phyloP scores from a whole-genome alignment of 768 basidiomycete genomes.

The Termitomyces sp. region DNA sequence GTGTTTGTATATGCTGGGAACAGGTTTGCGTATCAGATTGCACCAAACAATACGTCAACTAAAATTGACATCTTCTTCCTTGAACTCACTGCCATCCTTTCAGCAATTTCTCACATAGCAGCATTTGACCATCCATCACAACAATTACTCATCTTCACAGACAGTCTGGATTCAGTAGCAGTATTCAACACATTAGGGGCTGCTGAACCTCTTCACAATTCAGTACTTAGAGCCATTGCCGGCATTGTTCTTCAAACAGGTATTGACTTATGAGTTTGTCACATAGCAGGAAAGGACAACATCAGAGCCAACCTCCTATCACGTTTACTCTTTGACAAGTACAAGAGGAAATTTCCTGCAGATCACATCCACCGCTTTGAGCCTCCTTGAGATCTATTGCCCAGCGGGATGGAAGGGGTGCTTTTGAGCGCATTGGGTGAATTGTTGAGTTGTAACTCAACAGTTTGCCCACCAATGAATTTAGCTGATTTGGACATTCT shows the following conservation, averaged over 20 bases:
- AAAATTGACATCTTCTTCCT: too few relatives aligned
- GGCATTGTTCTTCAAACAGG: neutral
- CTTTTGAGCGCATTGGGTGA: conserved; percentile 17
- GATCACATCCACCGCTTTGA: conserved; percentile 16
- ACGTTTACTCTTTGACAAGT: conserved; percentile 10
- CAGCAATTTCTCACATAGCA: too few relatives aligned
- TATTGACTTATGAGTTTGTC: conserved; percentile 14
- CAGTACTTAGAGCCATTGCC: too few relatives aligned
- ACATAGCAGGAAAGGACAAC: conserved; percentile 13
- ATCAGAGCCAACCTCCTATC: neutral
- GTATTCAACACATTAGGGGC: too few relatives aligned
- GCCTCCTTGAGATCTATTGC: conserved; percentile 17
- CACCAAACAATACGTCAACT: too few relatives aligned
- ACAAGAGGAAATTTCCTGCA: conserved; percentile 8
- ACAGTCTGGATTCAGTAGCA: too few relatives aligned
- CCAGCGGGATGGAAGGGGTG: neutral
- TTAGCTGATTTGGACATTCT: too few relatives aligned
- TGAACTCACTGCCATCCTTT: too few relatives aligned
- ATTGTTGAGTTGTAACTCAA: neutral
- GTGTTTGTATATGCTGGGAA: neutral
- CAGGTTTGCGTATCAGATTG: too few relatives aligned
- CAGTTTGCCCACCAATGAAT: neutral
- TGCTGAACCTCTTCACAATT: too few relatives aligned
- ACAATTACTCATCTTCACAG: too few relatives aligned
- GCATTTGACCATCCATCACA: too few relatives aligned